Conservation (phyloP, 345 rosid genomes). For the Eucalyptus regnans region DNA sequence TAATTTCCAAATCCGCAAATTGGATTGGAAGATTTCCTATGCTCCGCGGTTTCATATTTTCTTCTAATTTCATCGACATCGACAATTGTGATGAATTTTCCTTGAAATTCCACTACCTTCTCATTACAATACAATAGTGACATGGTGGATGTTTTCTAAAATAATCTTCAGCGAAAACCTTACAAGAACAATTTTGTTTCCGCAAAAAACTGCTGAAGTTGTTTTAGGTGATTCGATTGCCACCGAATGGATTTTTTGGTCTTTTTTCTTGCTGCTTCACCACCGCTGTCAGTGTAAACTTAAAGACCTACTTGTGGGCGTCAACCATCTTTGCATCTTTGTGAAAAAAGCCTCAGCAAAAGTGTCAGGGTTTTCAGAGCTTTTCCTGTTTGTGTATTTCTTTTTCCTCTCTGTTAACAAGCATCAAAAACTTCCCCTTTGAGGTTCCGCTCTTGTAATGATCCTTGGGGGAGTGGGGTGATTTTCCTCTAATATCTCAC, state of each 20-base stretch:
- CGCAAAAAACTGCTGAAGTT: not conserved
- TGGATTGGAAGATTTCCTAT: not conserved
- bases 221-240: not conserved
- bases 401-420: not conserved
- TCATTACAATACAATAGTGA: not conserved
- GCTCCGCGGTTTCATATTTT: not conserved
- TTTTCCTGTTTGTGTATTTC: not conserved
- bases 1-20: not conserved
- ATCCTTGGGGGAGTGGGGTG: not conserved
- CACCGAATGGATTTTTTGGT: not conserved
- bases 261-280: not conserved
- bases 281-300: not conserved
- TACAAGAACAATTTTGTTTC: not conserved
- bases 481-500: not conserved
- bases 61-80: not conserved
- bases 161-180: not conserved
- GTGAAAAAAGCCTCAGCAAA: not conserved
- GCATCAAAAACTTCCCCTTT: not conserved
- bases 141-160: not conserved
- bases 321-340: not conserved
- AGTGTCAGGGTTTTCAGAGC: not conserved
- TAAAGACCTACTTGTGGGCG: not conserved
- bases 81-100: not conserved
- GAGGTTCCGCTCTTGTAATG: not conserved
- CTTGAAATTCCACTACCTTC: not conserved